Conservation (phyloP, 2,329 filamentous ascomycete genomes). For the Pseudohalonectria lignicola region DNA sequence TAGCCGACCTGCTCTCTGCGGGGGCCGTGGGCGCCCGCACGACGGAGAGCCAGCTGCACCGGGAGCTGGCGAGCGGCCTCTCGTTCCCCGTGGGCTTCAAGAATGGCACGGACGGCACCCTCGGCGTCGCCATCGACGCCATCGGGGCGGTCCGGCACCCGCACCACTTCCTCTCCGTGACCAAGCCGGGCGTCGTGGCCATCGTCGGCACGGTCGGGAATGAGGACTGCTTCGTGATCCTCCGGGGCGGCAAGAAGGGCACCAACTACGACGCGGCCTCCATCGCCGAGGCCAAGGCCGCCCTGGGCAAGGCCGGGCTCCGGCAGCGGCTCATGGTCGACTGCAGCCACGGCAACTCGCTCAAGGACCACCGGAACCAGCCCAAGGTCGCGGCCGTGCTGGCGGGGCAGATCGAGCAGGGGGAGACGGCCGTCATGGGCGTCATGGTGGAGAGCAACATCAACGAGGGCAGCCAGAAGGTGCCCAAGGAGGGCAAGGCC, state of each 20-base stretch:
- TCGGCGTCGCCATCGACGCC: constrained; percentile 88
- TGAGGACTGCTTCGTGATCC: constrained; percentile 93
- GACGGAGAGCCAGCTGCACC: constrained; percentile 92
- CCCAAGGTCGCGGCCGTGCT: constrained; percentile 78
- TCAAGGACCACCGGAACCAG: constrained; percentile 96
- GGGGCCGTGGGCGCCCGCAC: constrained; percentile 94
- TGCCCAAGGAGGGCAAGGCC: constrained; percentile 72
- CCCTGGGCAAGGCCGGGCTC: constrained; percentile 70
- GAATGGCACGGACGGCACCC: constrained; percentile 91
- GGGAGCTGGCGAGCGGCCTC: constrained; percentile 87
- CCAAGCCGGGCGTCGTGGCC: constrained; percentile 90
- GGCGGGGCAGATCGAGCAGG: constrained; percentile 73
- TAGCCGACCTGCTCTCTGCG: constrained; percentile 89
- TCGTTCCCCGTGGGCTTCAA: constrained; percentile 99
- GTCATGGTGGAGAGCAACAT: constrained; percentile 99
- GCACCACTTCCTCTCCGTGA: constrained; percentile 98
- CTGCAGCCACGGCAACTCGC: constrained; percentile 80
- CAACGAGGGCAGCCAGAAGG: constrained; percentile 88
- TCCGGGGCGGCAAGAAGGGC: constrained; percentile 82
- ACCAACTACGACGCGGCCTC: constrained; percentile 88
- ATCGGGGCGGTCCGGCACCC: constrained; percentile 62
- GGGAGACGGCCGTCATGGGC: constrained; percentile 83
- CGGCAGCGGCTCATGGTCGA: constrained; percentile 93
- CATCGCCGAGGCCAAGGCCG: constrained; percentile 69
- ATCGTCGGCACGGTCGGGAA: constrained; percentile 92